Percentiles rank a stretch among this genome's conserved stretches.
Conservation (phyloP, 331 rosid species). For the Telfairia occidentalis region DNA sequence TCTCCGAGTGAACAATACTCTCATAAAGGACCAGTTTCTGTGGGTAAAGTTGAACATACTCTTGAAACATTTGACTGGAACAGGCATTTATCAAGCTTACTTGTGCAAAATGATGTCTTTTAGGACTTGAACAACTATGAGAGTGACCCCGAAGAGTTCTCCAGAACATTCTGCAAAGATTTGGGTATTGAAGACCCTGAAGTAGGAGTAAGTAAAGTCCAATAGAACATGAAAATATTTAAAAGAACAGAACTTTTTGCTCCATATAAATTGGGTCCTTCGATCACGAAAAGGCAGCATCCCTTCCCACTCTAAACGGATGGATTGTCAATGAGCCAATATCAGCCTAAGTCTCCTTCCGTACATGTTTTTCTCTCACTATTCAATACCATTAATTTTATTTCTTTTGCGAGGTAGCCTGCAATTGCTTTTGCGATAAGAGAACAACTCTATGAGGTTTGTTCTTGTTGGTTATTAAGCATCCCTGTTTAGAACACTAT, state of each 20-base stretch:
- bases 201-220: slow-evolving; percentile 67
- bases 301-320: neutral
- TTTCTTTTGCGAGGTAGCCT: slow-evolving; percentile 41
- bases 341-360: neutral
- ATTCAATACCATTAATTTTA: neutral
- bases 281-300: neutral
- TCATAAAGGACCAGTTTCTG: slow-evolving; percentile 81
- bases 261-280: neutral
- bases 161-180: slow-evolving; percentile 69
- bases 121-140: slow-evolving; percentile 94
- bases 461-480: slow-evolving; percentile 9
- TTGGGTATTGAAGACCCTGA: slow-evolving; percentile 83
- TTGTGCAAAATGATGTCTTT: slow-evolving; percentile 3
- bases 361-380: neutral
- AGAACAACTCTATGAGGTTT: slow-evolving; percentile 83
- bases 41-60: slow-evolving; percentile 53
- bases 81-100: neutral
- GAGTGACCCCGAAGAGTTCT: slow-evolving; percentile 94
- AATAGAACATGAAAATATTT: neutral
- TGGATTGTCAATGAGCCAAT: neutral
- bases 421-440: slow-evolving; percentile 81
- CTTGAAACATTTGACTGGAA: neutral
- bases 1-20: slow-evolving; percentile 79
- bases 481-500: neutral
- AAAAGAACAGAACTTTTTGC: too few species aligned